Evolutionary conservation across 306 rosid species (phyloP).

Genomic region (Luffa aegyptiaca): DNA sequence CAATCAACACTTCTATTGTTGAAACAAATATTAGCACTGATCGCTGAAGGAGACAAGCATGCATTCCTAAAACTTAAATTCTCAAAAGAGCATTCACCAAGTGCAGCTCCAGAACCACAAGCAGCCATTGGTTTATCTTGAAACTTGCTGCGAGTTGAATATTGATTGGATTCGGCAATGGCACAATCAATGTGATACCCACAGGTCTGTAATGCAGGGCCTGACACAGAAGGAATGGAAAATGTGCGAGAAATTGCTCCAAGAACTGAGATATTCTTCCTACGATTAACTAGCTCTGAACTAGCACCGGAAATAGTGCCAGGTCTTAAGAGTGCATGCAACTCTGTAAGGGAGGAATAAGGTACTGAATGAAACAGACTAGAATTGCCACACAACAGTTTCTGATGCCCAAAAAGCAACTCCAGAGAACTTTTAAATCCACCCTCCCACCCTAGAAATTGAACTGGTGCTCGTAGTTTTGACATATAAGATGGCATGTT

Average conservation of each 20-base stretch:
- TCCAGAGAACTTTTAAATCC: slow-evolving; percentile 35
- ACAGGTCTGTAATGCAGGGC: slow-evolving; percentile 58
- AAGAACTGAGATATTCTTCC: slow-evolving; percentile 47
- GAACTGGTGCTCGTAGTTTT: slow-evolving; percentile 36
- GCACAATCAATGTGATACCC: slow-evolving; percentile 54
- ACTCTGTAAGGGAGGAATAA: slow-evolving; percentile 29
- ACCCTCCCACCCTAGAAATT: slow-evolving; percentile 43
- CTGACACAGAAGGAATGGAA: slow-evolving; percentile 58
- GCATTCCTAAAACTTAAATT: slow-evolving; percentile 19
- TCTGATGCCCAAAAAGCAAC: slow-evolving; percentile 53
- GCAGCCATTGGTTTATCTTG: slow-evolving; percentile 53
- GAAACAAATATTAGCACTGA: slow-evolving; percentile 15
- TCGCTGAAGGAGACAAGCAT: slow-evolving; percentile 13
- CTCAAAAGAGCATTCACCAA: slow-evolving; percentile 34
- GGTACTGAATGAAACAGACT: slow-evolving; percentile 35
- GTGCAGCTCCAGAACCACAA: slow-evolving; percentile 30
- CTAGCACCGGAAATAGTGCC: slow-evolving; percentile 36
- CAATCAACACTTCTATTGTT: slow-evolving; percentile 19
- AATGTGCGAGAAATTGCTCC: slow-evolving; percentile 61
- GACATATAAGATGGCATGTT: slow-evolving; percentile 77
- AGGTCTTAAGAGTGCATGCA: slow-evolving; percentile 21
- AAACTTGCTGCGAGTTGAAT: slow-evolving; percentile 20
- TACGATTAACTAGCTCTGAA: slow-evolving; percentile 33
- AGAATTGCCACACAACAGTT: slow-evolving; percentile 39
- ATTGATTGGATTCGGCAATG: slow-evolving; percentile 28